These are phyloP conservation scores for Trichoderma arundinaceum DNA, from an alignment of 2,329 filamentous ascomycete genomes.

Conservation along the genomic window DNA sequence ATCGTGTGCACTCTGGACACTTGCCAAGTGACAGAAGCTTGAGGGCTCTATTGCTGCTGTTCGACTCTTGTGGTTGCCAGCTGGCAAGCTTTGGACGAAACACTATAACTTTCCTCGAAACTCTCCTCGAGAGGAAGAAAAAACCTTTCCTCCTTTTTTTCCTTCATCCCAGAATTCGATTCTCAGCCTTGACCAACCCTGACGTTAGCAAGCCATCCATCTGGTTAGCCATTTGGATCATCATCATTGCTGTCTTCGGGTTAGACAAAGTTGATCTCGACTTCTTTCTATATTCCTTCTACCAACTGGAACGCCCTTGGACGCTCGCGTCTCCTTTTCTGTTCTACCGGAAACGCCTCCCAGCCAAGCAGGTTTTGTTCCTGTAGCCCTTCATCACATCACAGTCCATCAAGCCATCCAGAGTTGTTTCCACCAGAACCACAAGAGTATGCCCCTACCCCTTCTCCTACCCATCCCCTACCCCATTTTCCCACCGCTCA, in stretches of 20 bases:
- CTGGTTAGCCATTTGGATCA: neutral
- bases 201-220: neutral
- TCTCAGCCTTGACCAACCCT: neutral
- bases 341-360: neutral
- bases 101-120: neutral
- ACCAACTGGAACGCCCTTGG: neutral
- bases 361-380: neutral
- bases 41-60: neutral
- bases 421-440: neutral
- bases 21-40: constrained; percentile 16
- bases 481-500: neutral
- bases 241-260: neutral
- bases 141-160: neutral
- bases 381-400: neutral
- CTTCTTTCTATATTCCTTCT: neutral
- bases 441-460: constrained; percentile 1
- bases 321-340: neutral
- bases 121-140: neutral
- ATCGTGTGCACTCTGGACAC: neutral
- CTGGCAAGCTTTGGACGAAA: constrained; percentile 5
- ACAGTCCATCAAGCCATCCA: neutral
- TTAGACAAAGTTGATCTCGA: neutral
- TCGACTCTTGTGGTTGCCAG: constrained; percentile 4
- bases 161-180: neutral
- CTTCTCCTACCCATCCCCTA: neutral